Base-by-base conservation (phyloP, 371 early-diverging fungal genomes). In the Rhizopus microsporus region DNA sequence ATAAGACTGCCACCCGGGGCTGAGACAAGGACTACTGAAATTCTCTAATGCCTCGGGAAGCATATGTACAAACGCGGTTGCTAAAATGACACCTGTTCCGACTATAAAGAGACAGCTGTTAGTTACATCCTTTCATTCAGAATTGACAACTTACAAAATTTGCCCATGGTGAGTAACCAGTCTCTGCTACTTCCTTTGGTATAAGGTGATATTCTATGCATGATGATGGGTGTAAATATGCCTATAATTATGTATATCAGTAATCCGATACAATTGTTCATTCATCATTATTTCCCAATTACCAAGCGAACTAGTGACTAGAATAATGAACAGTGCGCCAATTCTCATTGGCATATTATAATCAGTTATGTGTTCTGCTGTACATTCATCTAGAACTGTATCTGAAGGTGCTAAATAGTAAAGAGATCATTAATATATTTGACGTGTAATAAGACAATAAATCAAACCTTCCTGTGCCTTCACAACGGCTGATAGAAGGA, bases 61-160 rank as follows among this genome's bases (percentile, higher is more conserved):
- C 72, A 80, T 73, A 52, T 80, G 80, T 31, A 80, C 63, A 47
- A 74, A 80, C 3, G 77, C 80, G 7, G 76, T 76, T 1, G 80
- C 70, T 12, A 80, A 47, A 39, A 80, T 73, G 5, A 79, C 72
- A 45, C 79, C 79, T 6, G 74, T 74, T 29, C 79, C 79, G 43
- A 76, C 75, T 71, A 63, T 50, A 7, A 48, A 32, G 7, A 33
- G 29, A 46, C n/a, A 40, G 35, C 35, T 13, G 13, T 17, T 29
- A 42, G 42, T 32, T 23, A 17, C 31, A 51, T 23, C 12, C 33
- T 23, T 23, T 23, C 23, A 23, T 23, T 23, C 23, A 23, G 13
- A 7, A 32, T 12, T 7, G 35, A n/a, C 5, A 4, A 69, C 75
- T 69, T 73, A 78, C 78, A 78, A 48, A 78, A 78, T 49, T 74